These are phyloP conservation scores for Cladosporium cucumerinum DNA, from an alignment of 2,329 filamentous ascomycete genomes.

Conservation along the genomic window DNA sequence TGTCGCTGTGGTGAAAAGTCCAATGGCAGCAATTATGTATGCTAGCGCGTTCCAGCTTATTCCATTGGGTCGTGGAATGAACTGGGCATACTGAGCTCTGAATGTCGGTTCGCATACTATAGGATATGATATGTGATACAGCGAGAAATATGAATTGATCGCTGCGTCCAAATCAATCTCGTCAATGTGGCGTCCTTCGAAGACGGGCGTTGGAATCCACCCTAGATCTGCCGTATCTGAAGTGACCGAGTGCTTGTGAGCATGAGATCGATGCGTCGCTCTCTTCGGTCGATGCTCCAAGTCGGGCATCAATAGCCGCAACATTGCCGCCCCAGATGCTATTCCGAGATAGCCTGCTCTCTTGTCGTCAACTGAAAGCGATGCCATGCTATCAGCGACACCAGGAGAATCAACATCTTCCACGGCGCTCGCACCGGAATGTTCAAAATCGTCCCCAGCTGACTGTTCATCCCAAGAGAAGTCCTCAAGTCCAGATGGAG, in stretches of 20 bases:
- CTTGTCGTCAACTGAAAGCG: constrained; percentile 31
- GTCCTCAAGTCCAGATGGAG: constrained; percentile 26
- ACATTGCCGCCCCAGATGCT: constrained; percentile 45
- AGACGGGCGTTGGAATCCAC: constrained; percentile 26
- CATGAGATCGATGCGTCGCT: constrained; percentile 2
- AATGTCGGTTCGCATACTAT: constrained; percentile 49
- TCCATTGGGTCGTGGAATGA: constrained; percentile 42
- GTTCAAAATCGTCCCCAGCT: constrained; percentile 13
- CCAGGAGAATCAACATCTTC: constrained; percentile 20
- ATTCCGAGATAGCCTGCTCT: constrained; percentile 47
- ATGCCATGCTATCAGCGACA: constrained; percentile 34
- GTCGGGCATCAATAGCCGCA: constrained; percentile 34
- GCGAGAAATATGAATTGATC: constrained; percentile 45
- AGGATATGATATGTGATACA: constrained; percentile 48
- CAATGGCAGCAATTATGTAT: constrained; percentile 46
- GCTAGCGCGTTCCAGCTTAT: constrained; percentile 46
- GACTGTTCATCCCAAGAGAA: constrained; percentile 32
- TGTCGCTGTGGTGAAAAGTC: constrained; percentile 40
- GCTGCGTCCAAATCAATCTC: constrained; percentile 31
- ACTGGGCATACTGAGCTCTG: constrained; percentile 45
- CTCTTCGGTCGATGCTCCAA: constrained; percentile 17
- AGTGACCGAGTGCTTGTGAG: neutral
- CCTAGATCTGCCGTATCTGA: constrained; percentile 15
- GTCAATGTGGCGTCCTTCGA: constrained; percentile 25
- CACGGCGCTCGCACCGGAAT: neutral